Base-by-base conservation (phyloP, 2,329 filamentous ascomycete species). In the Phialophora verrucosa region DNA sequence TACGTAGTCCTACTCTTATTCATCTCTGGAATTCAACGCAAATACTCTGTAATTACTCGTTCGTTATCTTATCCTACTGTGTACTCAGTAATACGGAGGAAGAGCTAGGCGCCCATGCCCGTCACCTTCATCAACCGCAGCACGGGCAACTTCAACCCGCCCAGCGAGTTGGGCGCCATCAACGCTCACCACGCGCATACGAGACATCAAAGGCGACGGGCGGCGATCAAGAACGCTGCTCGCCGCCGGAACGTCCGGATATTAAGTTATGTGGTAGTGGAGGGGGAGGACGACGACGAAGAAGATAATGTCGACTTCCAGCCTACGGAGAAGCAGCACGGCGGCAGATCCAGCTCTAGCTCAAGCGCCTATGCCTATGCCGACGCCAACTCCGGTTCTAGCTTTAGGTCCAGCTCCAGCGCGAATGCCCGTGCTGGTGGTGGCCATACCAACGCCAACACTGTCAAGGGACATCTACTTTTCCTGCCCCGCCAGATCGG, bases 61-160 rank as follows among this genome's bases (percentile, higher is more conserved):
- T n/a, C n/a, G n/a, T n/a, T n/a, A n/a, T n/a, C n/a, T n/a, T n/a
- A n/a, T n/a, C n/a, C n/a, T n/a, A n/a, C n/a, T n/a, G n/a, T n/a
- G n/a, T n/a, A n/a, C n/a, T n/a, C n/a, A n/a, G n/a, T n/a, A n/a
- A n/a, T n/a, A n/a, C n/a, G n/a, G n/a, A n/a, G n/a, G n/a, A n/a
- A n/a, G n/a, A n/a, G n/a, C n/a, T n/a, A n/a, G n/a, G n/a, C n/a
- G n/a, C 23, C 44, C 25, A 60, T 60, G 58, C 59, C 29, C 12
- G 20, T 61, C 31, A 63, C 61, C 6, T 63, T 63, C 42, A 57
- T 63, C 61, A 63, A 63, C 27, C 29, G 61, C 29, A 63, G 29
- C n/a, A 63, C 51, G 3, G 6, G 27, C 25, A 42, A 63, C 54
- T 57, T 49, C 25, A n/a, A 38, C 3, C 61, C 20, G 2, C 17